phyloP scores from a whole-genome alignment of 1,139 yeast species.

The Diutina sp. region DNA sequence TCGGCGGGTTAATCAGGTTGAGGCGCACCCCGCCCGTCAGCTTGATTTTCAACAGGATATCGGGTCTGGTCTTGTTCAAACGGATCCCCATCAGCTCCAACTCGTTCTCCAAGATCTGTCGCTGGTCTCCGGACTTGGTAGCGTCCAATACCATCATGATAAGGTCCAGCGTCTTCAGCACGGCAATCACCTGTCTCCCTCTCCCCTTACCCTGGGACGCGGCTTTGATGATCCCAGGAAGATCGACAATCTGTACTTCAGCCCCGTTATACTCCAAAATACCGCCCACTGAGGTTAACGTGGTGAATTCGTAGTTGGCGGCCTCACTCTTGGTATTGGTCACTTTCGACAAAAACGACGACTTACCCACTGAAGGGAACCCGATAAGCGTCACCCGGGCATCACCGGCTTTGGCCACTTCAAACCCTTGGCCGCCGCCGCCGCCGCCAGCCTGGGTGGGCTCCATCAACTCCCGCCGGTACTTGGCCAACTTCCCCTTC shows the following conservation, averaged over 20 bases:
- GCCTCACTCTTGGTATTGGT: constrained; percentile 92
- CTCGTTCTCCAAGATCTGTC: constrained; percentile 77
- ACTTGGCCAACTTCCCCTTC: constrained; percentile 91
- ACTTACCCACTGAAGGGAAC: constrained; percentile 95
- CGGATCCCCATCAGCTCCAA: constrained; percentile 91
- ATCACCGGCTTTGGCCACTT: constrained; percentile 91
- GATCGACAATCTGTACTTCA: constrained; percentile 88
- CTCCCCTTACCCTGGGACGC: constrained; percentile 97
- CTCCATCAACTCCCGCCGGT: constrained; percentile 81
- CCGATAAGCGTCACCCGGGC: constrained; percentile 94
- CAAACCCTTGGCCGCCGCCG: constrained; percentile 85
- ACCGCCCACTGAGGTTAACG: constrained; percentile 94
- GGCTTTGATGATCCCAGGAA: constrained; percentile 95
- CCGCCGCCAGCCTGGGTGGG: constrained; percentile 62
- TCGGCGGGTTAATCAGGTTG: constrained; percentile 73
- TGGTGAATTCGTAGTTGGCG: constrained; percentile 91
- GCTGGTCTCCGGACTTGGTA: constrained; percentile 81
- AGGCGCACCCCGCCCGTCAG: constrained; percentile 88
- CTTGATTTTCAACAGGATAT: constrained; percentile 65
- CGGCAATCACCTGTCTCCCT: constrained; percentile 93
- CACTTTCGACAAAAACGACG: constrained; percentile 74
- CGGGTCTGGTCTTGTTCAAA: constrained; percentile 70
- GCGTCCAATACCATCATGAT: constrained; percentile 93
- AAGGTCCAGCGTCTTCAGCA: constrained; percentile 89
- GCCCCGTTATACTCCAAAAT: constrained; percentile 92